These are phyloP conservation scores for Verticillium nonalfalfae DNA, from an alignment of 2,329 filamentous ascomycete species.

Conservation along the genomic window DNA sequence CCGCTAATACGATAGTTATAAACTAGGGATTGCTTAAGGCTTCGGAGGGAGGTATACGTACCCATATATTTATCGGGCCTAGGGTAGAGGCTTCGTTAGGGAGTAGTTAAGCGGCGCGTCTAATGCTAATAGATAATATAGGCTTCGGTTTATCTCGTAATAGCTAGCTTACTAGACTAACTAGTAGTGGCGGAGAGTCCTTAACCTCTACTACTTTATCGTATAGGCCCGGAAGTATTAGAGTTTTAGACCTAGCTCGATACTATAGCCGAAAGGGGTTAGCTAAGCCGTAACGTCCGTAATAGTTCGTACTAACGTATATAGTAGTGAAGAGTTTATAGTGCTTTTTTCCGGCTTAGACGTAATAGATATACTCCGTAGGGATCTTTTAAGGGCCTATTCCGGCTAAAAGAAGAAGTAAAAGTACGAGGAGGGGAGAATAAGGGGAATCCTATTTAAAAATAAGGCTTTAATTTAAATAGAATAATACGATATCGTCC, in stretches of 20 bases:
- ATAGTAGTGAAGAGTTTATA: slow-evolving; percentile 6
- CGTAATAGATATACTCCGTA: slow-evolving; percentile 3
- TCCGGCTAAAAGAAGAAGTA: no score
- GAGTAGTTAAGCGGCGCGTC: no score
- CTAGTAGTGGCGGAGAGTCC: slow-evolving; percentile 4
- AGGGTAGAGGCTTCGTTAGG: no score
- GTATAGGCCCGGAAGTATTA: no score
- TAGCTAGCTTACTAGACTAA: slow-evolving; percentile 4
- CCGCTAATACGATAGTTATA: slow-evolving; percentile 1
- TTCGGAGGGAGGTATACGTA: no score
- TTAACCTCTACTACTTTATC: slow-evolving; percentile 5
- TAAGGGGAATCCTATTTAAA: no score
- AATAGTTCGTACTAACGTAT: slow-evolving; percentile 3
- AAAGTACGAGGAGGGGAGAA: no score
- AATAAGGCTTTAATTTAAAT: no score
- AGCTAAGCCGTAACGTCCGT: slow-evolving; percentile 1
- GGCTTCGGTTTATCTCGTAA: slow-evolving; percentile 1
- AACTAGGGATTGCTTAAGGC: neutral
- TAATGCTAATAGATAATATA: neutral
- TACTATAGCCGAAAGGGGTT: slow-evolving; percentile 2
- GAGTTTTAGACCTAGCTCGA: neutral
- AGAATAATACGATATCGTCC: neutral
- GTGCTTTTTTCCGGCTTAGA: slow-evolving; percentile 5
- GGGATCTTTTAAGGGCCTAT: neutral
- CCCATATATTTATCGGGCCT: no score